Conservation (phyloP, 495 filamentous ascomycete genomes). For the Penicillium crystallinum region DNA sequence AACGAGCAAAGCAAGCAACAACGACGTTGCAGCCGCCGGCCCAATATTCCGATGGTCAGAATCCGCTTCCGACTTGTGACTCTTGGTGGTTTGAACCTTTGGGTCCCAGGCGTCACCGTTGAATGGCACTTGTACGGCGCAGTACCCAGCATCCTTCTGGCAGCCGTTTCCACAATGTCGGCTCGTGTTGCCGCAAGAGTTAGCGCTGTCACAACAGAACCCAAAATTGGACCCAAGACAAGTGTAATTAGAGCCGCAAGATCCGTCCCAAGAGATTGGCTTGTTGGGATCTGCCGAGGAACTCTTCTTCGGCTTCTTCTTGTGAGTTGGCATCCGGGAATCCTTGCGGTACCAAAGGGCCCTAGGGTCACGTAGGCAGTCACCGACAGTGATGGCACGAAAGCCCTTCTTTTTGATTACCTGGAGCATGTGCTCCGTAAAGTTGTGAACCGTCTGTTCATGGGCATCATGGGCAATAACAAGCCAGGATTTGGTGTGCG, state of each 20-base stretch:
- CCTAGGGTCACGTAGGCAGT: conserved; percentile 66
- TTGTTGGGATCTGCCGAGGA: conserved; percentile 31
- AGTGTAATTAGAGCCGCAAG: conserved; percentile 47
- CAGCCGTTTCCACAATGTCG: conserved; percentile 49
- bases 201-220: conserved; percentile 36
- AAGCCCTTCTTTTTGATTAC: conserved; percentile 54
- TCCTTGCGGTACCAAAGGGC: conserved; percentile 65
- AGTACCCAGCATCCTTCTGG: conserved; percentile 44
- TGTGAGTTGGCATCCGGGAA: conserved; percentile 14
- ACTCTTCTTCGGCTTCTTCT: conserved; percentile 17
- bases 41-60: conserved; percentile 14
- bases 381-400: conserved; percentile 65
- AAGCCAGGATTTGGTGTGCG: conserved; percentile 51
- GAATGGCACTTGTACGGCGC: conserved; percentile 23
- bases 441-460: conserved; percentile 67
- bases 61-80: conserved; percentile 16
- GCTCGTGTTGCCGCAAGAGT: conserved; percentile 45
- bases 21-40: conserved; percentile 19
- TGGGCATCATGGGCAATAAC: conserved; percentile 79
- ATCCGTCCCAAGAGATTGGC: conserved; percentile 45
- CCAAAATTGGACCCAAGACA: conserved; percentile 45
- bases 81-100: conserved; percentile 2
- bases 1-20: conserved; percentile 22
- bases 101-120: conserved; percentile 26
- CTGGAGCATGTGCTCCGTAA: conserved; percentile 69